Evolutionary conservation across 2,329 filamentous ascomycete species (phyloP).

Genomic region (Chrysoporthe cubensis): DNA sequence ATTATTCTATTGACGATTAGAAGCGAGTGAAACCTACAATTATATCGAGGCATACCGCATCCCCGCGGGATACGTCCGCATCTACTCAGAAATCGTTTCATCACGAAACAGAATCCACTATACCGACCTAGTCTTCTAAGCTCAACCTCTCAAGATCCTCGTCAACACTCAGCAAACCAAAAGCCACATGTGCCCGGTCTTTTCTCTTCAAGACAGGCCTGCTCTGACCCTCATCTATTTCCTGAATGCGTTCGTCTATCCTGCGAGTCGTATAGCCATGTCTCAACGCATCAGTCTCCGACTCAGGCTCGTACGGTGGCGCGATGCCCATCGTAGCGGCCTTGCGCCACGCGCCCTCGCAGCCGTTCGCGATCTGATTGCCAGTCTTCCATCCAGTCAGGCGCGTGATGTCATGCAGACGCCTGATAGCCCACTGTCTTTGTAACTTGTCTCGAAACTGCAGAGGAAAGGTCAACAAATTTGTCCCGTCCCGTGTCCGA

Average conservation of each 20-base stretch:
- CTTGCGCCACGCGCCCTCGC: conserved; percentile 82
- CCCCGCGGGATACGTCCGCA: background rate
- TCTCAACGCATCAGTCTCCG: conserved; percentile 36
- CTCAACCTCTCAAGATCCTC: conserved; percentile 71
- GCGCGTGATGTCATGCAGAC: conserved; percentile 74
- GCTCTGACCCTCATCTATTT: conserved; percentile 45
- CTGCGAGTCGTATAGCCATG: conserved; percentile 51
- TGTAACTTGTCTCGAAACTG: conserved; percentile 75
- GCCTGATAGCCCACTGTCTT: conserved; percentile 75
- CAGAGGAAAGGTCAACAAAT: conserved; percentile 13
- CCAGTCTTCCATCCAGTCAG: conserved; percentile 89
- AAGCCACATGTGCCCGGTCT: conserved; percentile 72
- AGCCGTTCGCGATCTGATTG: conserved; percentile 78
- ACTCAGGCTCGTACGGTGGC: conserved; percentile 65
- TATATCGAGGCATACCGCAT: conserved; percentile 12
- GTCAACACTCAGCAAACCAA: conserved; percentile 79
- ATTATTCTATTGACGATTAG: conserved; percentile 25
- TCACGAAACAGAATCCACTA: background rate
- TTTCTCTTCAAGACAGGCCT: conserved; percentile 63
- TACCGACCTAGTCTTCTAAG: conserved; percentile 43
- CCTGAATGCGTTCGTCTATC: conserved; percentile 56
- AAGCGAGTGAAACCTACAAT: conserved; percentile 15
- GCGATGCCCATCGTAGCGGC: conserved; percentile 74
- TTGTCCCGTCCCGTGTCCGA: conserved; percentile 55
- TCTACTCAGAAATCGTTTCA: background rate